phyloP scores from a whole-genome alignment of 768 basidiomycete genomes.

The Hydnomerulius pinastri region DNA sequence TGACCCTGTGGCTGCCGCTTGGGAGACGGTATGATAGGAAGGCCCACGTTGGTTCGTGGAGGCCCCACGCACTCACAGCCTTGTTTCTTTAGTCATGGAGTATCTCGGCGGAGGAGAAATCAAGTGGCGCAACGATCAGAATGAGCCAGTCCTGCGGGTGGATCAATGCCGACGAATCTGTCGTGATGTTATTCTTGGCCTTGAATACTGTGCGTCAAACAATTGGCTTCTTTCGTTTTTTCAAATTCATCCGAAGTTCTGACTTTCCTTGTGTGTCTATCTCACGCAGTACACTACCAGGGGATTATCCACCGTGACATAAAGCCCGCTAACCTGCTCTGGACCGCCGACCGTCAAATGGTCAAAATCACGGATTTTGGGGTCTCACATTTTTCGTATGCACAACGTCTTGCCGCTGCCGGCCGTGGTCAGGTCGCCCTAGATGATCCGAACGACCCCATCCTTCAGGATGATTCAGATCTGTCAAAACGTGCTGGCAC shows the following conservation, averaged over 20 bases:
- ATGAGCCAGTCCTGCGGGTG: conserved; percentile 77
- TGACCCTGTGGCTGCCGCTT: conserved; percentile 34
- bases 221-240: conserved; percentile 12
- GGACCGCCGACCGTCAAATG: conserved; percentile 79
- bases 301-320: conserved; percentile 99
- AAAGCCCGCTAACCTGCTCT: conserved; percentile 96
- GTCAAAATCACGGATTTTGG: conserved; percentile 99
- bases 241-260: conserved; percentile 5
- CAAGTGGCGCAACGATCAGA: conserved; percentile 72
- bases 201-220: conserved; percentile 83
- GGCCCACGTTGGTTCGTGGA: conserved; percentile 7
- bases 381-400: conserved; percentile 93
- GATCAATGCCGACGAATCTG: conserved; percentile 85
- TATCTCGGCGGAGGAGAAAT: conserved; percentile 95
- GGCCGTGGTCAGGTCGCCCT: conserved; percentile 38
- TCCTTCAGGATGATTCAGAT: conserved; percentile 81
- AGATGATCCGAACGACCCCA: conserved; percentile 57
- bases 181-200: conserved; percentile 89
- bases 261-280: neutral
- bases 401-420: conserved; percentile 73
- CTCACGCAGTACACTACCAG: conserved; percentile 83
- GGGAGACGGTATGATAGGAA: conserved; percentile 34
- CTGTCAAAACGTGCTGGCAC: conserved; percentile 91
- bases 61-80: conserved; percentile 20
- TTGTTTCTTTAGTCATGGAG: conserved; percentile 75